These are phyloP conservation scores for Colletotrichum sp. DNA, from an alignment of 2,329 filamentous ascomycete genomes.

Conservation along the genomic window DNA sequence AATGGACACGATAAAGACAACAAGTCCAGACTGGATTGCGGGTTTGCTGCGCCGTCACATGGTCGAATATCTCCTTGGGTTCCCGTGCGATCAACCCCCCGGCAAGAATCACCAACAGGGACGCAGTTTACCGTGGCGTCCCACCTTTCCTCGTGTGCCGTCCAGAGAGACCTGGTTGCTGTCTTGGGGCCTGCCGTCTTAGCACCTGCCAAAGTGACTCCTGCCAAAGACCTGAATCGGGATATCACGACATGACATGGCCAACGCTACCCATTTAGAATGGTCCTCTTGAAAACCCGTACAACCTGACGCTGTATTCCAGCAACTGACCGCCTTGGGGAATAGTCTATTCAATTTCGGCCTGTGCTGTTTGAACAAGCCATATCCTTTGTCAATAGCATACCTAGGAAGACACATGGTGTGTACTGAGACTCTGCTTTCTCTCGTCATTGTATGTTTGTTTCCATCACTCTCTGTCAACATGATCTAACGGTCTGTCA, in stretches of 20 bases:
- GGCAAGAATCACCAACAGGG: background rate
- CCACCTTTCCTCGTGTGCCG: background rate
- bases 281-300: too few species aligned
- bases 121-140: background rate
- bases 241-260: background rate
- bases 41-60: background rate
- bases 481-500: background rate
- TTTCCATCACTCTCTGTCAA: background rate
- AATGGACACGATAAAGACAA: fast-evolving
- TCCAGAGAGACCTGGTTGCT: background rate
- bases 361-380: background rate
- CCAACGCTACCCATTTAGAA: background rate
- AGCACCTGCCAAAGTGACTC: background rate
- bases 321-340: background rate
- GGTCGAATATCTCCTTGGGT: background rate
- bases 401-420: background rate
- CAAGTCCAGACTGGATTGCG: background rate
- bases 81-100: background rate
- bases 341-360: background rate
- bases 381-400: background rate
- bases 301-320: background rate
- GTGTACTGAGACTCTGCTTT: background rate
- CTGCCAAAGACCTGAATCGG: background rate
- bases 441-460: background rate
- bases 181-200: background rate